Percentiles rank a stretch among this genome's conserved stretches.
phyloP scores from a whole-genome alignment of 768 basidiomycete genomes.

The Tricholoma sp. region DNA sequence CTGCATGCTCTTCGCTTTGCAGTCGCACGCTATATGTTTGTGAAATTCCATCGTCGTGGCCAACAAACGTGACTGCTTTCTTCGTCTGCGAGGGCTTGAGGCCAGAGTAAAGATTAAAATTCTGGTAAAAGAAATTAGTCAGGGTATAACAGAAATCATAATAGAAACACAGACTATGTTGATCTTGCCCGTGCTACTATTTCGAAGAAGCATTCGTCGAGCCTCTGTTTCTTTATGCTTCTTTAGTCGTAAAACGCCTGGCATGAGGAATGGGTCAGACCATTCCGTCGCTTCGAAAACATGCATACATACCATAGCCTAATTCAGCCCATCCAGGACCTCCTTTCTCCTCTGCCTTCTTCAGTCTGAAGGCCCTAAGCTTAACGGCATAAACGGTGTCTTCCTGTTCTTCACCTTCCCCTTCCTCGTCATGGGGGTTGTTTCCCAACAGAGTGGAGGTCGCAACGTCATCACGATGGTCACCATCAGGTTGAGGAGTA shows the following conservation, averaged over 20 bases:
- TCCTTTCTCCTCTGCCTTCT: constrained; percentile 39
- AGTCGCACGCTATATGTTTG: constrained; percentile 60
- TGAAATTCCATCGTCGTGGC: constrained; percentile 57
- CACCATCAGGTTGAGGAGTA: background rate
- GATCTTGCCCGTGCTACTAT: constrained; percentile 71
- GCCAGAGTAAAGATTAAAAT: constrained; percentile 62
- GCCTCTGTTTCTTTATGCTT: constrained; percentile 59
- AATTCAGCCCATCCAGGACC: constrained; percentile 57
- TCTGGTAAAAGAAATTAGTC: constrained; percentile 37
- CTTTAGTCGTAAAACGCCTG: constrained; percentile 68
- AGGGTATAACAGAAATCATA: background rate
- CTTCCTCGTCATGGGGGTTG: constrained; percentile 61
- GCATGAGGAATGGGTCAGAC: background rate
- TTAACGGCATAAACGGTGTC: constrained; percentile 55
- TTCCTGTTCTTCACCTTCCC: constrained; percentile 80
- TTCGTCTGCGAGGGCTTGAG: constrained; percentile 50
- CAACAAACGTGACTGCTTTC: constrained; percentile 59
- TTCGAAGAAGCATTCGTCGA: constrained; percentile 64
- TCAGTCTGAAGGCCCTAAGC: constrained; percentile 59
- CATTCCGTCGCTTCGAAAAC: background rate
- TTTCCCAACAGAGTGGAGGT: constrained; percentile 19
- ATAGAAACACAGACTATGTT: constrained; percentile 46
- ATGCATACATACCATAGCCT: constrained; percentile 51
- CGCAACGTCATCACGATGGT: constrained; percentile 14
- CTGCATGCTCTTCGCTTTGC: constrained; percentile 54